These are phyloP conservation scores for Diplogelasinospora grovesii DNA, from an alignment of 495 filamentous ascomycete genomes.

Conservation along the genomic window DNA sequence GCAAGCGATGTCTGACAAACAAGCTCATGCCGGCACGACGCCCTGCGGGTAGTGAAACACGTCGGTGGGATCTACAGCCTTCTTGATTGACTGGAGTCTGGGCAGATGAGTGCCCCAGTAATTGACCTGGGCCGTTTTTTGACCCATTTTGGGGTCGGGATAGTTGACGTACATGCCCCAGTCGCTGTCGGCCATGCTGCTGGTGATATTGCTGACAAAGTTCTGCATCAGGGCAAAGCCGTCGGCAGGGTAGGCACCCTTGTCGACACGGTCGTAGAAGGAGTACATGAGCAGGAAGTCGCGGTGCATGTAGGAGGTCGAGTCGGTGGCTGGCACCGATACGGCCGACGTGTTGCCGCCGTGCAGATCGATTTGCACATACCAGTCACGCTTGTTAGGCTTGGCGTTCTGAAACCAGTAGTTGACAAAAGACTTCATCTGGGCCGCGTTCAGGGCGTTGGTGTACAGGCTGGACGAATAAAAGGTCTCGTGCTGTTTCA, in stretches of 20 bases:
- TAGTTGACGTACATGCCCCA: conserved; percentile 46
- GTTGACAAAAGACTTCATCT: conserved; percentile 30
- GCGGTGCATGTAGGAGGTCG: conserved; percentile 38
- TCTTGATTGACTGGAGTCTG: conserved; percentile 50
- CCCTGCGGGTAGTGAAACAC: conserved; percentile 53
- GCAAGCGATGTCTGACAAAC: too few relatives aligned
- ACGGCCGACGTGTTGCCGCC: conserved; percentile 39
- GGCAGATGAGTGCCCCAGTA: conserved; percentile 53
- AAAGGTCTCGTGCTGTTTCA: conserved; percentile 37
- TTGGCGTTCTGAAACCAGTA: conserved; percentile 40
- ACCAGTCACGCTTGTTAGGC: conserved; percentile 36
- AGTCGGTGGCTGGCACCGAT: conserved; percentile 16
- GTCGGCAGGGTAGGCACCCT: conserved; percentile 22
- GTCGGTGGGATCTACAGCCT: conserved; percentile 47
- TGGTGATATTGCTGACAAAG: conserved; percentile 31
- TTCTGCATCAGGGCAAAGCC: conserved; percentile 30
- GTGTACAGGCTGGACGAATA: conserved; percentile 36
- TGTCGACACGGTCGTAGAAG: conserved; percentile 35
- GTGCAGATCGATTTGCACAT: conserved; percentile 40
- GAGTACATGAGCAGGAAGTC: conserved; percentile 39
- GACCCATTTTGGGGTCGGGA: conserved; percentile 32
- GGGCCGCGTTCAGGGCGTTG: conserved; percentile 26
- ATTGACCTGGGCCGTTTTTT: conserved; percentile 28
- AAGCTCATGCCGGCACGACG: conserved; percentile 13
- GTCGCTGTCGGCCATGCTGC: conserved; percentile 17